Percentiles rank a stretch among this genome's conserved stretches.
phyloP scores from a whole-genome alignment of 352 stramenopile species.

The Pythium apleroticum region DNA sequence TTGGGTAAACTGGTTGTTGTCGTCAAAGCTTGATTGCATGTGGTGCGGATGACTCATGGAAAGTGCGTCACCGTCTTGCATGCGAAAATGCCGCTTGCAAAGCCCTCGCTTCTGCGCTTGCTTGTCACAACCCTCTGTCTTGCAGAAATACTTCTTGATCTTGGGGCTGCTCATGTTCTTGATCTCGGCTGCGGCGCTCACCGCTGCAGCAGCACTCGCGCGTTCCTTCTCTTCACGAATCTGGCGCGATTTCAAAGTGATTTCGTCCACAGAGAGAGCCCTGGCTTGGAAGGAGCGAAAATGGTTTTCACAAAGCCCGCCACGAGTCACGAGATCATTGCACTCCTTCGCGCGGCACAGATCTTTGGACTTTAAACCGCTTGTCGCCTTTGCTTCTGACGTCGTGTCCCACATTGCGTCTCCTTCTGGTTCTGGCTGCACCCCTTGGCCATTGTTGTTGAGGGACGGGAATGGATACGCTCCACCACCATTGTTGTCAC shows the following conservation, averaged over 20 bases:
- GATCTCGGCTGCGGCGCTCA: constrained; percentile 27
- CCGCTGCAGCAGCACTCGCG: constrained; percentile 13
- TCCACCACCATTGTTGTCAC: constrained; percentile 21
- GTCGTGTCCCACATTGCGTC: constrained; percentile 28
- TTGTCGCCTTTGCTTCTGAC: constrained; percentile 18
- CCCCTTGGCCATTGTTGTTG: constrained; percentile 7
- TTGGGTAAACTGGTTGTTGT: constrained; percentile 17
- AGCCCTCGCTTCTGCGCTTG: constrained; percentile 60
- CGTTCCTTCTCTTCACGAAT: constrained; percentile 26
- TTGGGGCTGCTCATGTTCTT: constrained; percentile 23
- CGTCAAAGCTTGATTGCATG: constrained; percentile 17
- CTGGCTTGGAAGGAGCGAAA: constrained; percentile 50
- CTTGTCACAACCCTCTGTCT: constrained; percentile 56
- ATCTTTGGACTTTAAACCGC: constrained; percentile 8
- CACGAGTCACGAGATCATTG: constrained; percentile 23
- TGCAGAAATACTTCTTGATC: constrained; percentile 71
- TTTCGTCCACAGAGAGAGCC: constrained; percentile 55
- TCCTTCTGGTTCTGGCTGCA: constrained; percentile 25
- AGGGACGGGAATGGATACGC: constrained; percentile 30
- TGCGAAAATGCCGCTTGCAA: constrained; percentile 65
- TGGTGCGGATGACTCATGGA: neutral
- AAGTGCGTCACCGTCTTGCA: constrained; percentile 30
- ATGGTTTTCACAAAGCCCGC: constrained; percentile 48
- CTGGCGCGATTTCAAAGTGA: constrained; percentile 47
- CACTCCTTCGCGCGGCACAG: constrained; percentile 52